These are phyloP conservation scores for Hymenoscyphus linearis DNA, from an alignment of 2,329 filamentous ascomycete genomes.

Conservation along the genomic window DNA sequence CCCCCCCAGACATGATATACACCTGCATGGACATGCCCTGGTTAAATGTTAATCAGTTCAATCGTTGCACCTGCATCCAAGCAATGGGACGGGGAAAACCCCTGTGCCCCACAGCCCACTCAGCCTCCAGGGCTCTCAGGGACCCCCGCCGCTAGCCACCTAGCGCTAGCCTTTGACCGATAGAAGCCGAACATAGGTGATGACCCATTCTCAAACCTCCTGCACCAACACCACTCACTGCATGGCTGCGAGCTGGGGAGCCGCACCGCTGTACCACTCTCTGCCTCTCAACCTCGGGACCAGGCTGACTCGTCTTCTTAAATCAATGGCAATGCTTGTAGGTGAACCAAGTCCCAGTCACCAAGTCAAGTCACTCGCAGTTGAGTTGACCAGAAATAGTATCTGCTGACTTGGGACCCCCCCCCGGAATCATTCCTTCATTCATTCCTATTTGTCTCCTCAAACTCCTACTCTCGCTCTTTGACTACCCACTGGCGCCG, in stretches of 20 bases:
- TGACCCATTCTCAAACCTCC: not conserved
- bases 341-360: no score
- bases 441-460: constrained; percentile 2
- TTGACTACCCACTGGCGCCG: not conserved
- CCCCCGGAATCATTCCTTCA: not conserved
- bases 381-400: not conserved
- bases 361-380: constrained; percentile 1
- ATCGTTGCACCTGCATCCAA: no score
- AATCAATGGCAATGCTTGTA: constrained; percentile 3
- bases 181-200: not conserved
- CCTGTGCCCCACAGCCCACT: no score
- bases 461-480: not conserved
- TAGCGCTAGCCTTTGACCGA: no score
- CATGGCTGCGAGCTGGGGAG: not conserved
- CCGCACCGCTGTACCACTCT: not conserved
- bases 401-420: constrained; percentile 3
- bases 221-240: not conserved
- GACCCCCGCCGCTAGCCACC: no score
- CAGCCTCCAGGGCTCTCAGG: no score
- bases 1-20: no score
- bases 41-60: no score
- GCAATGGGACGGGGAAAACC: no score
- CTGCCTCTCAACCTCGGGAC: not conserved
- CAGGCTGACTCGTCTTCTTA: constrained; percentile 3
- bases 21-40: no score